Conservation (phyloP, 1,284 basidiomycete species). For the Leccinum fallax region DNA sequence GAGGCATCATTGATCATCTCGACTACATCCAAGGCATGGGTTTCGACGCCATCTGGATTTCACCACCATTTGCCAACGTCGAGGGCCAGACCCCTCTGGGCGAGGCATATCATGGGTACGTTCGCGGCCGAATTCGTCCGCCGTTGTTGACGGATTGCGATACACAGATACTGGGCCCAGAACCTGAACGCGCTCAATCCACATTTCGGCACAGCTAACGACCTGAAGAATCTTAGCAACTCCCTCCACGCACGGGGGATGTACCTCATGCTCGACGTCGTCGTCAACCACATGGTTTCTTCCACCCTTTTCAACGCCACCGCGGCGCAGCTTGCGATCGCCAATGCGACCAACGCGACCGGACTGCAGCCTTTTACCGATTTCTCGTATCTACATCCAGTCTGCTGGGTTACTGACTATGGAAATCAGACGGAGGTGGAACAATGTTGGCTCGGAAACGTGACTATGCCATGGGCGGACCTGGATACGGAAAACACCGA, state of each 20-base stretch:
- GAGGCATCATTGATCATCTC: constrained; percentile 67
- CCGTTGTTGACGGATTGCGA: neutral
- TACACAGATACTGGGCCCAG: constrained; percentile 56
- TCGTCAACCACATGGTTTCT: constrained; percentile 70
- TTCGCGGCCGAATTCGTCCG: neutral
- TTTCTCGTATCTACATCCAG: constrained; percentile 38
- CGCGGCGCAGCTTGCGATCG: constrained; percentile 31
- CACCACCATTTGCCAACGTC: constrained; percentile 65
- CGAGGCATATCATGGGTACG: constrained; percentile 63
- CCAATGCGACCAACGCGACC: constrained; percentile 36
- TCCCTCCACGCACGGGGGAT: constrained; percentile 70
- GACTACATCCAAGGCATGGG: constrained; percentile 80
- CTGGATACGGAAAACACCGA: constrained; percentile 68
- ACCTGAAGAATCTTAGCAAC: constrained; percentile 61
- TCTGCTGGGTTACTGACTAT: constrained; percentile 50
- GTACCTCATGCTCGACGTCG: constrained; percentile 81
- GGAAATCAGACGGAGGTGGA: constrained; percentile 69
- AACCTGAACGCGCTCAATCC: constrained; percentile 63
- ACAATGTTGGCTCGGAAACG: constrained; percentile 77
- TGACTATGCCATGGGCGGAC: constrained; percentile 63
- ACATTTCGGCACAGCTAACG: constrained; percentile 64
- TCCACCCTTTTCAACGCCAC: constrained; percentile 31
- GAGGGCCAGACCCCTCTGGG: constrained; percentile 64
- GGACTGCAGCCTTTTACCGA: constrained; percentile 40
- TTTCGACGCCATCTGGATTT: constrained; percentile 74